phyloP scores from a whole-genome alignment of 2,329 filamentous ascomycete genomes.

The Elsinoe arachidis region DNA sequence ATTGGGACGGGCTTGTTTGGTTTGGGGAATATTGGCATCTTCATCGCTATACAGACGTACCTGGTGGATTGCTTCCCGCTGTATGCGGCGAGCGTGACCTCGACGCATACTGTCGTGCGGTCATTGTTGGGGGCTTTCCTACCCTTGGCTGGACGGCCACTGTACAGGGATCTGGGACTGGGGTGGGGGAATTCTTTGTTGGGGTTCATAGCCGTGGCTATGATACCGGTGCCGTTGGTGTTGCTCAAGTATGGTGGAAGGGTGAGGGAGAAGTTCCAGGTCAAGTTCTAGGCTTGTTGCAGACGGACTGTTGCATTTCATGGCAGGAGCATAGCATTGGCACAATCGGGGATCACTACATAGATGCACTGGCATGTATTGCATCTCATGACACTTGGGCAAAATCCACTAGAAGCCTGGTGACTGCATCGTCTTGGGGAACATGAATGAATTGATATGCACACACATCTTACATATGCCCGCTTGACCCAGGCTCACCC shows the following conservation, averaged over 20 bases:
- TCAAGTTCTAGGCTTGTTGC: constrained; percentile 7
- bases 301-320: constrained; percentile 14
- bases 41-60: constrained; percentile 42
- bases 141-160: constrained; percentile 48
- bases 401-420: too few species aligned
- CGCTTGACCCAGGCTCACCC: not conserved
- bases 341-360: not conserved
- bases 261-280: constrained; percentile 23
- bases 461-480: not conserved
- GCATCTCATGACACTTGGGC: too few species aligned
- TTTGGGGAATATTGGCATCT: constrained; percentile 21
- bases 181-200: constrained; percentile 53
- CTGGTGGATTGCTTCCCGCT: constrained; percentile 53
- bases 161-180: constrained; percentile 51
- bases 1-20: constrained; percentile 24
- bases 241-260: constrained; percentile 40
- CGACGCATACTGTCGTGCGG: constrained; percentile 54
- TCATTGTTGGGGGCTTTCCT: constrained; percentile 48
- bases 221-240: constrained; percentile 41
- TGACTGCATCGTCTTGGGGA: too few species aligned
- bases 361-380: not conserved
- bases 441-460: too few species aligned
- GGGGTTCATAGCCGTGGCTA: constrained; percentile 41
- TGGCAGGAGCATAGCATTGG: not conserved
- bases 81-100: constrained; percentile 55